Base-by-base conservation (phyloP, 208 protist genomes). In the Jaenimonas drosophilae region DNA sequence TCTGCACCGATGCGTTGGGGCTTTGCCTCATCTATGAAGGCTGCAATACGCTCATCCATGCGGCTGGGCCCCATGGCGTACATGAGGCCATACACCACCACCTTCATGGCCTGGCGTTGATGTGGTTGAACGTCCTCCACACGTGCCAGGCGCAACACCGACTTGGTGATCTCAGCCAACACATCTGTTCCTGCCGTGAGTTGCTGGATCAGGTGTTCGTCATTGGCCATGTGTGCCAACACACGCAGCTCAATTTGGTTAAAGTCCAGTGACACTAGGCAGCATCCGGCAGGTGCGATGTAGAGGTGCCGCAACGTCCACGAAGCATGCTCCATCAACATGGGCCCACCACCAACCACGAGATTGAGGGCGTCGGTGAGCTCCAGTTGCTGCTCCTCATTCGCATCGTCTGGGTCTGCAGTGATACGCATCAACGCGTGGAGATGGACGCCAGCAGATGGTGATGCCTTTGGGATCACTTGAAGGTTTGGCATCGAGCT, bases 11-110 rank as follows among this genome's bases (percentile, higher is more conserved):
- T 11, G n/a, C n/a, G n/a, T n/a, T n/a, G n/a, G n/a, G n/a, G n/a
- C n/a, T n/a, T n/a, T n/a, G n/a, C n/a, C n/a, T n/a, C n/a, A n/a
- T n/a, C n/a, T n/a, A n/a, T n/a, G n/a, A n/a, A n/a, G n/a, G n/a
- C n/a, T n/a, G n/a, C n/a, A 17, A 42, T 20, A 1, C 63, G 59
- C 50, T 69, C 37, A 24, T 83, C 67, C 67, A 91, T 76, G 39
- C 43, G 24, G n/a, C 69, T 58, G 4, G 54, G 58, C 4, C 85
- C 88, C 85, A 91, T 92, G 29, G 83, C 85, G 59, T 96, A 96
- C 2, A 96, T 36, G 2, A 94, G 51, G 7, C 89, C 89, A 49
- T 90, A 96, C 12, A 91, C 76, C n/a, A 96, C 60, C 20, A 80
- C 59, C 56, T 96, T 96, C 1, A 73, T 50, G 0, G 70, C 58